Base-by-base conservation (phyloP, 805 yeast genomes). In the Candida nonsorbophila region DNA sequence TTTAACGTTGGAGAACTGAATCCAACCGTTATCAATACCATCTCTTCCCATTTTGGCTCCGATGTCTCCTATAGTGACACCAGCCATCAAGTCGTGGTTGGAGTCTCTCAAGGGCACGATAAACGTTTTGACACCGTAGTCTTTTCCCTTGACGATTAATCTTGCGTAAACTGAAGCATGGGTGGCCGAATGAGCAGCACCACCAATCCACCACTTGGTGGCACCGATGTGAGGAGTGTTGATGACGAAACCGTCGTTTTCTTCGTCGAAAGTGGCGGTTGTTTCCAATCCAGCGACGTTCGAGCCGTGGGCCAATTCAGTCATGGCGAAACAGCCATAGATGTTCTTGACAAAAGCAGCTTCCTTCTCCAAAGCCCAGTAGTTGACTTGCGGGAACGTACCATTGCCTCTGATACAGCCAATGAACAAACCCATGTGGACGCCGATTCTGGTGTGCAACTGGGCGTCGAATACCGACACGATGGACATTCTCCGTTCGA, bases 351-450 rank as follows among this genome's bases (percentile, higher is more conserved):
- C 49, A 40, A 62, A 64, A 2, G 69, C 54, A 8, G 85, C 75
- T 42, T 84, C 86, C 46, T 82, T 69, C 42, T 74, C 77, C 37
- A 69, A 64, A 30, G 85, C 73, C 97, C 97, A 88, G 61, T 82
- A 90, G 24, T 76, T 64, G 44, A 82, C 72, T 65, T 88, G 97
- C 32, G 76, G 82, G 23, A 73, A 70, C 6, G 97, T 81, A 40
- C 96, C 97, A 45, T 84, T 82, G 37, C 96, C 95, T 41, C 80
- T 74, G 33, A 88, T 62, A 33, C 95, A 84, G 31, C 78, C 76
- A 32, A 85, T 67, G 52, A 90, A 90, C 33, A 88, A 68, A 2
- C 95, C 96, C 40, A 81, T 66, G 62, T 88, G 95, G 30, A 88
- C 88, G 20, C 95, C 96, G 27, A 84, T 57, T 45, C 97, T 73